A percentile compares a stretch with the other conserved stretches of the same genome.
Conservation (phyloP, 2,329 filamentous ascomycete genomes). For the Calonectria ilicicola region DNA sequence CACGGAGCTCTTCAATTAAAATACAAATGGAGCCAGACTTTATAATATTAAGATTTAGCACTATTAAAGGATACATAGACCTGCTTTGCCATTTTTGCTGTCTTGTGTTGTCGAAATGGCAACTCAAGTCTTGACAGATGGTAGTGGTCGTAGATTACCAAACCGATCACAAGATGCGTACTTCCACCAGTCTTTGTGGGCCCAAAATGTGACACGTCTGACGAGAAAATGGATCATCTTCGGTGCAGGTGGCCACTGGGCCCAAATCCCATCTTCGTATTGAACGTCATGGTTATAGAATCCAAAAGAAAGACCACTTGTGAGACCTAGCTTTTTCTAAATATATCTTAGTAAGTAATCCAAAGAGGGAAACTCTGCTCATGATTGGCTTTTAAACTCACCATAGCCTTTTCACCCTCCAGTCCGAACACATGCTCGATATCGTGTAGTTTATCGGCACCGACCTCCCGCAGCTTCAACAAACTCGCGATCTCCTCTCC, state of each 20-base stretch:
- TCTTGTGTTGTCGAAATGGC: background rate
- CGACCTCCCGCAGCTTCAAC: slow-evolving; percentile 3
- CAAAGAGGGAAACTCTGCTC: too few relatives aligned
- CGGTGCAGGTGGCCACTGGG: slow-evolving; percentile 8
- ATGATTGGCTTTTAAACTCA: background rate
- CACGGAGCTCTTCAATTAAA: too few relatives aligned
- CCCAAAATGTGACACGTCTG: slow-evolving; percentile 14
- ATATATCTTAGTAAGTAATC: background rate
- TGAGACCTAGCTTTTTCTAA: slow-evolving; percentile 12
- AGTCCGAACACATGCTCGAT: background rate
- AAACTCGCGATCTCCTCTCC: slow-evolving; percentile 11
- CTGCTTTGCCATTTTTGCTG: background rate
- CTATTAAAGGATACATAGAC: background rate
- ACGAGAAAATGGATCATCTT: background rate
- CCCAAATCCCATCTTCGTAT: slow-evolving; percentile 8
- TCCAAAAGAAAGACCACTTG: background rate
- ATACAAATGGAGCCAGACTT: too few relatives aligned
- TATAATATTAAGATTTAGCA: background rate
- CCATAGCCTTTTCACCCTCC: slow-evolving; percentile 19
- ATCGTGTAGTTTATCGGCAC: background rate
- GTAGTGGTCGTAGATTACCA: background rate
- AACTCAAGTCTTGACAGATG: background rate
- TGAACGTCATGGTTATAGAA: slow-evolving; percentile 16
- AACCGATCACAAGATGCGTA: slow-evolving; percentile 8
- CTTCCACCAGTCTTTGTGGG: slow-evolving; percentile 16